A percentile compares a stretch with the other conserved stretches of the same genome.
These are phyloP conservation scores for Vigna nakashimae DNA, from an alignment of 306 rosid genomes.

Conservation along the genomic window DNA sequence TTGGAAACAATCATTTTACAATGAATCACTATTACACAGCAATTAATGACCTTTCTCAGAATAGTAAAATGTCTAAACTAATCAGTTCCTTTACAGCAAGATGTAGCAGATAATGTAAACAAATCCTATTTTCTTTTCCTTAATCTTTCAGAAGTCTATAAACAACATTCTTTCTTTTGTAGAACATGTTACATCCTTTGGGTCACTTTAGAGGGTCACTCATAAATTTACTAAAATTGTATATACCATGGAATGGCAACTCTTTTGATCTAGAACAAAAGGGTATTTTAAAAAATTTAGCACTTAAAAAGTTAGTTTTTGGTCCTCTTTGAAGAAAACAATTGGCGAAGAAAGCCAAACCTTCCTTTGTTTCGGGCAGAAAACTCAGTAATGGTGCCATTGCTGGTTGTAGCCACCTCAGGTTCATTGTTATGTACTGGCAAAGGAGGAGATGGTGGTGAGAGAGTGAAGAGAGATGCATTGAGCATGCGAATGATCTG, in stretches of 20 bases:
- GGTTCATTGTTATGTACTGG: slow-evolving; percentile 55
- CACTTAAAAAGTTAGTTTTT: slow-evolving; percentile 68
- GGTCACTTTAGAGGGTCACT: slow-evolving; percentile 44
- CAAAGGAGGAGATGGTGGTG: slow-evolving; percentile 62
- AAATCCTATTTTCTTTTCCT: slow-evolving; percentile 41
- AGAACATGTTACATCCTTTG: slow-evolving; percentile 40
- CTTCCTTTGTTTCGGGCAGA: slow-evolving; percentile 78
- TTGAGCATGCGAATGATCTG: slow-evolving; percentile 90
- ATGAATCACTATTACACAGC: slow-evolving; percentile 10
- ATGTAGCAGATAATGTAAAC: slow-evolving; percentile 37
- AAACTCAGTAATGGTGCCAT: slow-evolving; percentile 62
- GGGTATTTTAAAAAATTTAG: slow-evolving; percentile 44
- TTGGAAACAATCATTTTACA: slow-evolving; percentile 38
- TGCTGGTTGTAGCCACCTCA: slow-evolving; percentile 64
- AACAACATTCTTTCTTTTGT: slow-evolving; percentile 50
- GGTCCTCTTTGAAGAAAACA: slow-evolving; percentile 80
- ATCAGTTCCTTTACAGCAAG: slow-evolving; percentile 45
- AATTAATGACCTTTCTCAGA: slow-evolving; percentile 38
- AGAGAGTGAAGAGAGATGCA: slow-evolving; percentile 67
- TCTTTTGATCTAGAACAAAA: slow-evolving; percentile 52
- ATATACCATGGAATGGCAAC: slow-evolving; percentile 33
- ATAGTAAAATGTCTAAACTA: slow-evolving; percentile 30
- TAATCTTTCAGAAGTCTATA: slow-evolving; percentile 47
- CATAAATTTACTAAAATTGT: slow-evolving; percentile 41
- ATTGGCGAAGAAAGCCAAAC: slow-evolving; percentile 80